Evolutionary conservation across 2,329 filamentous ascomycete genomes (phyloP).

Genomic region (Xylaria hypoxylon): DNA sequence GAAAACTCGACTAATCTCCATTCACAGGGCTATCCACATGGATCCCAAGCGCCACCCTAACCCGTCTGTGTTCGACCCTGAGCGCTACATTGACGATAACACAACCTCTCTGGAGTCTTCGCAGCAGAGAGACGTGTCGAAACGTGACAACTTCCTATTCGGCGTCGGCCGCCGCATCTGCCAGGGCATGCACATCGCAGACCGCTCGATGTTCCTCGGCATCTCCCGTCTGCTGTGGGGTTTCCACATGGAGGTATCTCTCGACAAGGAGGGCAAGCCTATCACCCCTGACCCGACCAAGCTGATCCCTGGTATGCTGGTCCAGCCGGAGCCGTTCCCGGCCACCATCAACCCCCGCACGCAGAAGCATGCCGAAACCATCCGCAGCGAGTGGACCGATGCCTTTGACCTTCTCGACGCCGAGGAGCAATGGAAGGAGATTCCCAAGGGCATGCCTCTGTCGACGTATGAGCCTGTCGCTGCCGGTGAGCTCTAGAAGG

Average conservation of each 20-base stretch:
- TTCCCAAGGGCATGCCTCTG: slow-evolving; percentile 41
- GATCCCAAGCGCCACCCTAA: slow-evolving; percentile 57
- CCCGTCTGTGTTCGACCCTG: slow-evolving; percentile 58
- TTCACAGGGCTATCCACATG: slow-evolving; percentile 58
- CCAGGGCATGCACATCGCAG: slow-evolving; percentile 56
- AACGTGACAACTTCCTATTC: slow-evolving; percentile 51
- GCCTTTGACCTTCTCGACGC: slow-evolving; percentile 35
- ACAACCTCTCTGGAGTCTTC: slow-evolving; percentile 50
- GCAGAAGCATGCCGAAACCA: slow-evolving; percentile 34
- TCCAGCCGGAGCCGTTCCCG: slow-evolving; percentile 40
- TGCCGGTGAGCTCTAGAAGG: slow-evolving; percentile 28
- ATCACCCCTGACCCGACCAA: slow-evolving; percentile 23
- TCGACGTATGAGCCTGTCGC: slow-evolving; percentile 39
- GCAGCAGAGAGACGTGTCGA: slow-evolving; percentile 48
- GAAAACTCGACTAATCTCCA: slow-evolving; percentile 35
- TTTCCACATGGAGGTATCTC: slow-evolving; percentile 47
- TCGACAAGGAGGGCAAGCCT: slow-evolving; percentile 28
- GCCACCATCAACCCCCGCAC: slow-evolving; percentile 38
- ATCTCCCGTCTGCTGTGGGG: slow-evolving; percentile 62
- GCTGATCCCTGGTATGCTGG: slow-evolving; percentile 42
- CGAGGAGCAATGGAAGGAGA: slow-evolving; percentile 40
- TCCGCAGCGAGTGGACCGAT: slow-evolving; percentile 38
- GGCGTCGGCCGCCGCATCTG: slow-evolving; percentile 59
- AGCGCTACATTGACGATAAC: slow-evolving; percentile 47
- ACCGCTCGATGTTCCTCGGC: slow-evolving; percentile 51